Conservation (phyloP, 176 grass and related monocot genomes). For the Chrysopogon serrulatus region DNA sequence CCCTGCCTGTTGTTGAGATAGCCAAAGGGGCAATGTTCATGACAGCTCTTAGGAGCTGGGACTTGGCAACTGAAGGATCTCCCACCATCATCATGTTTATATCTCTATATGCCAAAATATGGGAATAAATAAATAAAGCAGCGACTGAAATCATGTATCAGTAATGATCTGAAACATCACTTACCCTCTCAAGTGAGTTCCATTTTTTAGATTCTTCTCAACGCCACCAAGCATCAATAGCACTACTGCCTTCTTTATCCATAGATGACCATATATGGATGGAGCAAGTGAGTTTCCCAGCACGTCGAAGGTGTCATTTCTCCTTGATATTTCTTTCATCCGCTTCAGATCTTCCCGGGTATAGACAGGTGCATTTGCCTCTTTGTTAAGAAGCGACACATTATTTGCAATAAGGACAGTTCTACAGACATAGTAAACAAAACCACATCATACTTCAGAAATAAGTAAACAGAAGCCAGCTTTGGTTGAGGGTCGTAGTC, state of each 20-base stretch:
- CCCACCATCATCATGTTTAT: slow-evolving; percentile 99
- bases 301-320: slow-evolving; percentile 81
- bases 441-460: slow-evolving; percentile 11
- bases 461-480: not conserved
- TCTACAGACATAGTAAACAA: slow-evolving; percentile 40
- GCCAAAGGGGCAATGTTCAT: slow-evolving; percentile 96
- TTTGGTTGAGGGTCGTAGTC: not conserved
- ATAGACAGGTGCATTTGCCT: slow-evolving; percentile 86
- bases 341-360: slow-evolving; percentile 70
- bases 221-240: slow-evolving; percentile 95
- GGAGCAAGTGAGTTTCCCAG: slow-evolving; percentile 94
- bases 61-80: slow-evolving; percentile 97
- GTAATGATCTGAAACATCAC: slow-evolving; percentile 7
- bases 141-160: not conserved
- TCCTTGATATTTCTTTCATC: slow-evolving; percentile 86
- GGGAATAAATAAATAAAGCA: not conserved
- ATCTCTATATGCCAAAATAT: slow-evolving; percentile 46
- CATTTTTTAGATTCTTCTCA: slow-evolving; percentile 97
- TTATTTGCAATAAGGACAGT: slow-evolving; percentile 93
- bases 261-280: slow-evolving; percentile 87
- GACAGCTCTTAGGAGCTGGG: slow-evolving; percentile 85
- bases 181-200: slow-evolving; percentile 98
- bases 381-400: slow-evolving; percentile 93
- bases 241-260: slow-evolving; percentile 95
- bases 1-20: slow-evolving; percentile 90